Evolutionary conservation across 805 yeast genomes (phyloP), one percentile per base, ranked within the genome.

Genomic region (Yarrowia sp.): DNA sequence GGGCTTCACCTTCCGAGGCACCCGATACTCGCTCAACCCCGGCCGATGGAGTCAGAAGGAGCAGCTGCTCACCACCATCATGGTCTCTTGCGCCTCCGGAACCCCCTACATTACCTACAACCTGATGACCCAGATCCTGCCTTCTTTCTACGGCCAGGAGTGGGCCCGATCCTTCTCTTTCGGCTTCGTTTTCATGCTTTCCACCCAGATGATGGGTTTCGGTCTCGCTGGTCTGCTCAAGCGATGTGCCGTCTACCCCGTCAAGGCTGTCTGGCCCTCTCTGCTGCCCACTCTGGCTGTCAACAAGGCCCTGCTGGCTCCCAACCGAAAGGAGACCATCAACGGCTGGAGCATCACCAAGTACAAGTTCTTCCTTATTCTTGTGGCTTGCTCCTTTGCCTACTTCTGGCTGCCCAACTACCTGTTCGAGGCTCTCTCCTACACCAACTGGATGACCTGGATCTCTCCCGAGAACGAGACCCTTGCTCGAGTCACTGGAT

Each of bases 391-490:
- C n/a, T 70, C 78, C 22, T 84, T 84, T 66, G 65, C 78, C 3
- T 86, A 85, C 80, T 83, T 82, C 68, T 85, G 87, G 84, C 73
- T 87, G 66, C 90, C 90, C 3, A 87, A 85, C 62, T 85, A 77
- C 68, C 74, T 87, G 22, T 85, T 85, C 73, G 75, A 77, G 18
- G 90, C 85, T 1, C 76, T 87, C 62, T 78, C 84, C 0, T 80
- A 81, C 67, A 86, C 87, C 72, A 81, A 78, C 66, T 84, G 87
- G 88, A 76, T 81, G 66, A 77, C 81, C 3, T 84, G 87, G 86
- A 83, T 83, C 49, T 71, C 72, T 4, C 86, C 85, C 13, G 64
- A 77, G 36, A 82, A 81, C 68, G 73, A 77, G 63, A 77, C 78
- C 65, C 69, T 83, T 60, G 81, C 82, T 14, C 67, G 71, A 7